phyloP scores from a whole-genome alignment of 2,329 filamentous ascomycete genomes.

The Calonectria hongkongensis region DNA sequence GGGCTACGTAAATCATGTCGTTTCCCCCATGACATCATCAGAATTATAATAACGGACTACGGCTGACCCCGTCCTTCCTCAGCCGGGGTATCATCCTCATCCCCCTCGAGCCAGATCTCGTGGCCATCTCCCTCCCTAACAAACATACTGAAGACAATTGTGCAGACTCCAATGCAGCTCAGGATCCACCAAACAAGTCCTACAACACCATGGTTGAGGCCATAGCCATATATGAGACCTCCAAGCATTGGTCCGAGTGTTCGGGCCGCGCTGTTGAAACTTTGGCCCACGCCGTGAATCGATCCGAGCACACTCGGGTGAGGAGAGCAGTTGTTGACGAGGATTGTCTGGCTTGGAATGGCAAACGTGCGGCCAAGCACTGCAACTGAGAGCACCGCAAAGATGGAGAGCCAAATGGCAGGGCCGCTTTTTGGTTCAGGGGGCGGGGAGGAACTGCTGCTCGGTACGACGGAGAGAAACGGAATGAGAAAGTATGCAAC shows the following conservation, averaged over 20 bases:
- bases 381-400: constrained; percentile 77
- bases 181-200: constrained; percentile 77
- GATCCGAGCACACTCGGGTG: constrained; percentile 69
- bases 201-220: constrained; percentile 73
- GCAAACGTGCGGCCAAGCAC: constrained; percentile 81
- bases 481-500: constrained; percentile 81
- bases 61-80: constrained; percentile 13
- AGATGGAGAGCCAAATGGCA: constrained; percentile 79
- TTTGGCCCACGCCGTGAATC: constrained; percentile 73
- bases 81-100: constrained; percentile 64
- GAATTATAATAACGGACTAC: not conserved
- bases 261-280: constrained; percentile 73
- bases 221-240: constrained; percentile 77
- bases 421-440: constrained; percentile 72
- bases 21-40: not conserved
- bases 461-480: constrained; percentile 81
- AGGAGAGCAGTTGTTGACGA: constrained; percentile 69
- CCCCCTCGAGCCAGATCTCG: constrained; percentile 78
- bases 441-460: constrained; percentile 65
- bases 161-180: constrained; percentile 68
- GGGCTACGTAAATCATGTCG: not conserved
- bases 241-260: constrained; percentile 77
- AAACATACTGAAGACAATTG: constrained; percentile 70
- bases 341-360: constrained; percentile 66
- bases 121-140: constrained; percentile 78